phyloP scores from a whole-genome alignment of 192 early-diverging fungal species.

The Gonapodya sp. region DNA sequence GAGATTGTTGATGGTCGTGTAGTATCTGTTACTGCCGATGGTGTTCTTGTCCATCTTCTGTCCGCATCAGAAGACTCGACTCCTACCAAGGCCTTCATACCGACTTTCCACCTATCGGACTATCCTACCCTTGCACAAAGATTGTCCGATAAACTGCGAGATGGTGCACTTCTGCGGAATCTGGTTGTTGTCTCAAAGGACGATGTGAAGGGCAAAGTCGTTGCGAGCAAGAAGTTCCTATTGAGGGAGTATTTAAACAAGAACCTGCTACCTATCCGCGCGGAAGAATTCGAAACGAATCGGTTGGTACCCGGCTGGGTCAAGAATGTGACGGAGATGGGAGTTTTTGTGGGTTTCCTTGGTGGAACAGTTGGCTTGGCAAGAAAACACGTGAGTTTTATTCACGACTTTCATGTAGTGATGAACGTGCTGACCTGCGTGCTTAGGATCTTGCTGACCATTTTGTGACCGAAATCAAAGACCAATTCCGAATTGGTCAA shows the following conservation, averaged over 20 bases:
- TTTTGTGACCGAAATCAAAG: slow-evolving; percentile 44
- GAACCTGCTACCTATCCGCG: background rate
- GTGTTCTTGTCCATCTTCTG: background rate
- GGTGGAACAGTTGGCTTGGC: slow-evolving; percentile 50
- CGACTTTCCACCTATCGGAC: background rate
- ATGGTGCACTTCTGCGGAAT: background rate
- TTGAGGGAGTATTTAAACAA: background rate
- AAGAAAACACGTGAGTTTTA: slow-evolving; percentile 20
- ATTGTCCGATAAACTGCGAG: slow-evolving; percentile 1
- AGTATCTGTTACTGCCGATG: background rate
- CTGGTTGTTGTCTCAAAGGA: background rate
- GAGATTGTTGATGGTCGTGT: background rate
- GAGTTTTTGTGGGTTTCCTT: slow-evolving; percentile 49
- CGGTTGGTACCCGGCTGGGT: slow-evolving; percentile 65
- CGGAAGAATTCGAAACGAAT: slow-evolving; percentile 47
- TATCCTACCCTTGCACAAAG: background rate
- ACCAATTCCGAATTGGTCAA: slow-evolving; percentile 49
- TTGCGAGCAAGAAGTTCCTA: background rate
- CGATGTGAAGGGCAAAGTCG: background rate
- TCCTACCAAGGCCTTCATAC: background rate
- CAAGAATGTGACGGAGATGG: slow-evolving; percentile 44
- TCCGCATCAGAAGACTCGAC: background rate
- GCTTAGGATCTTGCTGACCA: slow-evolving; percentile 47
- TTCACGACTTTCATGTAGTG: background rate
- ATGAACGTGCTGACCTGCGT: slow-evolving; percentile 13